A percentile compares a stretch with the other conserved stretches of the same genome.
Conservation (phyloP, 148 eudicot genomes). For the Dysphania ambrosioides region DNA sequence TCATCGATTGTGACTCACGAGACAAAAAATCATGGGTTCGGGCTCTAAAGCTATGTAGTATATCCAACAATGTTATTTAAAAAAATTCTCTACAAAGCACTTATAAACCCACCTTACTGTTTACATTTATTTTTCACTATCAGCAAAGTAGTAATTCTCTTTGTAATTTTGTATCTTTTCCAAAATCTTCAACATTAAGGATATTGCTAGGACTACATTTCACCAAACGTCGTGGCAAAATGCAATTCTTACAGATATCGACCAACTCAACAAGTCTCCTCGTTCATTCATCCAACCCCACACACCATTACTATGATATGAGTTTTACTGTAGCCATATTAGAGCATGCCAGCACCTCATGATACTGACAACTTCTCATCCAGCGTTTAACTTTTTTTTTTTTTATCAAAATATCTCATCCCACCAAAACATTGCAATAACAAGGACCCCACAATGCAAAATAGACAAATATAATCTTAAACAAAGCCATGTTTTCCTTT, state of each 20-base stretch:
- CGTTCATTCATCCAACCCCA: not conserved
- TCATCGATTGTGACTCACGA: no score
- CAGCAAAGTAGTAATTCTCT: no score
- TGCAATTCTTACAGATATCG: not conserved
- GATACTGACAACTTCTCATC: not conserved
- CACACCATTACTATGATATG: not conserved
- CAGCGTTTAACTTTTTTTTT: not conserved
- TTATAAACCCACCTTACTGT: no score
- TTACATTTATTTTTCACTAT: no score
- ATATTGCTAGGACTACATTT: not conserved
- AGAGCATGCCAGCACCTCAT: not conserved
- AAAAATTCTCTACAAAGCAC: no score
- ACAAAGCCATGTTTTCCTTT: no score
- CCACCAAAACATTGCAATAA: not conserved
- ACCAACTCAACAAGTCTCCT: not conserved
- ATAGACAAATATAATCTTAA: not conserved
- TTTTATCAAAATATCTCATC: not conserved
- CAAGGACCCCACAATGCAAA: not conserved
- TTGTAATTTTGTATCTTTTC: no score
- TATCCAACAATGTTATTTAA: no score
- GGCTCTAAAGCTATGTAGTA: no score
- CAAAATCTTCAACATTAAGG: no score
- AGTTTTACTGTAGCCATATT: no score
- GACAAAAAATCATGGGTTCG: no score
- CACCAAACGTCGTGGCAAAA: not conserved